Conservation (phyloP, 768 basidiomycete genomes). For the Holtermanniella nyarrowii region DNA sequence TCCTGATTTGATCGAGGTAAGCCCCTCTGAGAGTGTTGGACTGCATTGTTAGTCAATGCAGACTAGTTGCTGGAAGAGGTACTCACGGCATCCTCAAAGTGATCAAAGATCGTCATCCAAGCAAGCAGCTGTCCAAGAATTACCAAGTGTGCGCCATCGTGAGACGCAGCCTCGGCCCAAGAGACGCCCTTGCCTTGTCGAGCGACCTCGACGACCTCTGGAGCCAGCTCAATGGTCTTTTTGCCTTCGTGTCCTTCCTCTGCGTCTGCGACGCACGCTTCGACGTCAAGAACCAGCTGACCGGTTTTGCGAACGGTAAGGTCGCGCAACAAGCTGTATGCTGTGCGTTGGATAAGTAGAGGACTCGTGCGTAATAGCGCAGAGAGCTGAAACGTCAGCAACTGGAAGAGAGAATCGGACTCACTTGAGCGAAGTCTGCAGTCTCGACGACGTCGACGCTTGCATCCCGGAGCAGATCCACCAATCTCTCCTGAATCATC, state of each 20-base stretch:
- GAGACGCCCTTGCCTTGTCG: constrained; percentile 36
- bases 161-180: constrained; percentile 11
- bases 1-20: constrained; percentile 78
- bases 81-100: constrained; percentile 71
- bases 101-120: constrained; percentile 83
- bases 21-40: constrained; percentile 74
- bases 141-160: constrained; percentile 6
- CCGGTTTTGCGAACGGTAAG: constrained; percentile 70
- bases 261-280: constrained; percentile 56
- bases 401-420: constrained; percentile 3
- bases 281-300: constrained; percentile 67
- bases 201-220: constrained; percentile 57
- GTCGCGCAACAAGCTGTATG: constrained; percentile 59
- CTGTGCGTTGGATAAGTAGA: constrained; percentile 61
- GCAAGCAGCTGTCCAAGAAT: constrained; percentile 49
- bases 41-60: constrained; percentile 43
- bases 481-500: constrained; percentile 51
- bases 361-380: constrained; percentile 61
- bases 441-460: constrained; percentile 50
- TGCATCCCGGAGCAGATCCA: constrained; percentile 59
- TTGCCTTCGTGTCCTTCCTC: constrained; percentile 44
- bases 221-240: constrained; percentile 51
- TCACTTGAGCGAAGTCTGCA: constrained; percentile 56
- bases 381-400: constrained; percentile 52
- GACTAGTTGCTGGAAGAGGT: constrained; percentile 2